Evolutionary conservation across 139 green algal species (phyloP).

Genomic region (Asterochloris erici): DNA sequence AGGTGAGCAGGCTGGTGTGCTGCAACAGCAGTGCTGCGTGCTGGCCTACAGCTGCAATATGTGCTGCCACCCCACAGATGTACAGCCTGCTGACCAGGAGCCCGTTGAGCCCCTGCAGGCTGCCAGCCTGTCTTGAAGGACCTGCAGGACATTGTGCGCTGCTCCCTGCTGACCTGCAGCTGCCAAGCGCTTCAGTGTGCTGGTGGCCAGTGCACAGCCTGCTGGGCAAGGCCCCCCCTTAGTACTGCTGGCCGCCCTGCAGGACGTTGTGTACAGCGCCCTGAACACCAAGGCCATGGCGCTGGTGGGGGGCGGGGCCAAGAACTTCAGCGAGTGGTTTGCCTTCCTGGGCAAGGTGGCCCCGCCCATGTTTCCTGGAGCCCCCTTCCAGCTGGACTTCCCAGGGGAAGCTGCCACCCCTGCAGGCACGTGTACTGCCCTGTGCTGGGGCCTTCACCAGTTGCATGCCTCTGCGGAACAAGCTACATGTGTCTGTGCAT

Average conservation of each 20-base stretch:
- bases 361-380: conserved; percentile 45
- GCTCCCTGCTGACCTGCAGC: background rate
- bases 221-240: background rate
- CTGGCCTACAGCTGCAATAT: conserved; percentile 1
- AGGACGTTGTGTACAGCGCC: conserved; percentile 38
- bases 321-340: conserved; percentile 68
- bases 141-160: background rate
- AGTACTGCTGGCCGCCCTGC: background rate
- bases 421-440: conserved; percentile 32
- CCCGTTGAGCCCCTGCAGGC: no score
- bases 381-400: conserved; percentile 77
- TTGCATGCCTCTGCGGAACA: no score
- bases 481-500: no score
- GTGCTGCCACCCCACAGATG: background rate
- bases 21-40: background rate
- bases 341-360: conserved; percentile 86
- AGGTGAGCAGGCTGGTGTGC: conserved; percentile 28
- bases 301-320: conserved; percentile 79
- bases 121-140: no score
- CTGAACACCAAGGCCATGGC: conserved; percentile 78
- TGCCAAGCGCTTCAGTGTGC: no score
- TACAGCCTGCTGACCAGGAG: background rate
- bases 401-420: conserved; percentile 32
- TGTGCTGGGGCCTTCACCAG: no score
- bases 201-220: background rate